Evolutionary conservation across 2,329 filamentous ascomycete genomes (phyloP).

Genomic region (Xenosphaeropsis pyriputrescens): DNA sequence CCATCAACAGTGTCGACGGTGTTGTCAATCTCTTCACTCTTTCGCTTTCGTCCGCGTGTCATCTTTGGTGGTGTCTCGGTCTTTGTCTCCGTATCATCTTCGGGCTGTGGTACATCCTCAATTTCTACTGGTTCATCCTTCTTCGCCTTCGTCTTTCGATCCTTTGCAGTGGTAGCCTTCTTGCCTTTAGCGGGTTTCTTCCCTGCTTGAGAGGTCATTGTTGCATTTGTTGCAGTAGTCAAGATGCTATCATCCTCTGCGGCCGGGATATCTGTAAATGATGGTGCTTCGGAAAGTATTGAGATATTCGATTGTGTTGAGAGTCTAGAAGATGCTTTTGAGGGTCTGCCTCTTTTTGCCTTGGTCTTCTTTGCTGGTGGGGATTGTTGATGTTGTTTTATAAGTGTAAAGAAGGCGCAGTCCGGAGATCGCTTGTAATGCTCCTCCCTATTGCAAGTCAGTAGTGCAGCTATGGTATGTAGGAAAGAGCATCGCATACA

Average conservation of each 20-base stretch:
- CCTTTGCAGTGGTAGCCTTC: slow-evolving; percentile 35
- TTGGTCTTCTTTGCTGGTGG: slow-evolving; percentile 36
- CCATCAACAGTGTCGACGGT: slow-evolving; percentile 3
- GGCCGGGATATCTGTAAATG: slow-evolving; percentile 23
- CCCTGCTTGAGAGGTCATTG: slow-evolving; percentile 38
- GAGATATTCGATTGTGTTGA: slow-evolving; percentile 43
- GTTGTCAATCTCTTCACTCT: slow-evolving; percentile 36
- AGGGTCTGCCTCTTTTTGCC: slow-evolving; percentile 39
- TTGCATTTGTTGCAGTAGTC: slow-evolving; percentile 42
- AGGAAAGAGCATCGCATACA: slow-evolving; percentile 34
- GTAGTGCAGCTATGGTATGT: neutral
- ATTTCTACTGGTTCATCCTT: slow-evolving; percentile 39
- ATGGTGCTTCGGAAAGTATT: slow-evolving; percentile 31
- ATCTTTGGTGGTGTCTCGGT: slow-evolving; percentile 8
- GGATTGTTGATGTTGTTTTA: slow-evolving; percentile 34
- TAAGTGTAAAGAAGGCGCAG: slow-evolving; percentile 71
- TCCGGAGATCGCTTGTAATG: slow-evolving; percentile 66
- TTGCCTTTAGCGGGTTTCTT: slow-evolving; percentile 34
- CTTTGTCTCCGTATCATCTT: slow-evolving; percentile 16
- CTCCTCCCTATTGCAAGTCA: slow-evolving; percentile 48
- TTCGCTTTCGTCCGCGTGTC: slow-evolving; percentile 41
- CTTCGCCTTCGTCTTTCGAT: slow-evolving; percentile 30
- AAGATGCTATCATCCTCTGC: slow-evolving; percentile 43
- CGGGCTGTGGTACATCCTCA: slow-evolving; percentile 17
- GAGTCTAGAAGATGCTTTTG: slow-evolving; percentile 57